A percentile compares a stretch with the other conserved stretches of the same genome.
Conservation (phyloP, 345 rosid species). For the Tarenaya hassleriana region DNA sequence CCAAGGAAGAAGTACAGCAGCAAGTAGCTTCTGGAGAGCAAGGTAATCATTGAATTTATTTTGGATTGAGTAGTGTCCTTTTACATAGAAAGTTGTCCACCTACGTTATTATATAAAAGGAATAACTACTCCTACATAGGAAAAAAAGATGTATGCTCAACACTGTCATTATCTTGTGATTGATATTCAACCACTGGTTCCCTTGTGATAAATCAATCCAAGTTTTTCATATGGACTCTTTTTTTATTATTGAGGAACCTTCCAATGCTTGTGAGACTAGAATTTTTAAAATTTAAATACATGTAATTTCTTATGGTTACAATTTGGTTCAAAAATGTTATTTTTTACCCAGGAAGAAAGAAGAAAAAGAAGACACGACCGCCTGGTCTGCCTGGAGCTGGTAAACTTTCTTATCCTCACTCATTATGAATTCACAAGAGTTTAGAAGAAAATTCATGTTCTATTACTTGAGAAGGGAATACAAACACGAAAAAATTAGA, state of each 20-base stretch:
- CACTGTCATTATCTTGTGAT: no score
- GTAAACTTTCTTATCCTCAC: conserved; percentile 12
- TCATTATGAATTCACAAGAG: background rate
- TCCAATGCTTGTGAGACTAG: no score
- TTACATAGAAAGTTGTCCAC: conserved; percentile 2
- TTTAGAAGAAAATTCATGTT: no score
- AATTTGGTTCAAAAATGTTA: background rate
- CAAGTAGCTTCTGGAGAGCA: conserved; percentile 57
- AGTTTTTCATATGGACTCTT: no score
- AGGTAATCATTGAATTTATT: conserved; percentile 33
- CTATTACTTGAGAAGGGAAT: no score
- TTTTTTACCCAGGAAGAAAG: conserved; percentile 48
- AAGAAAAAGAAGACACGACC: conserved; percentile 70
- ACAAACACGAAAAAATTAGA: no score
- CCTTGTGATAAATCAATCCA: no score
- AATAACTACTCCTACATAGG: background rate
- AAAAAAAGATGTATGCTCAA: background rate
- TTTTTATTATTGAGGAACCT: no score
- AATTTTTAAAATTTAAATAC: no score
- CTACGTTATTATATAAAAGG: conserved; percentile 8
- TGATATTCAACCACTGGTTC: no score
- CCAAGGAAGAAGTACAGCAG: conserved; percentile 69
- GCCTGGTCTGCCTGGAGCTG: conserved; percentile 37
- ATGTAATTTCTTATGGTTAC: no score
- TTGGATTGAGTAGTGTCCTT: background rate